Evolutionary conservation across 2,329 filamentous ascomycete genomes (phyloP), one percentile per base, ranked within the genome.

Genomic region (Neopestalotiopsis sp.): DNA sequence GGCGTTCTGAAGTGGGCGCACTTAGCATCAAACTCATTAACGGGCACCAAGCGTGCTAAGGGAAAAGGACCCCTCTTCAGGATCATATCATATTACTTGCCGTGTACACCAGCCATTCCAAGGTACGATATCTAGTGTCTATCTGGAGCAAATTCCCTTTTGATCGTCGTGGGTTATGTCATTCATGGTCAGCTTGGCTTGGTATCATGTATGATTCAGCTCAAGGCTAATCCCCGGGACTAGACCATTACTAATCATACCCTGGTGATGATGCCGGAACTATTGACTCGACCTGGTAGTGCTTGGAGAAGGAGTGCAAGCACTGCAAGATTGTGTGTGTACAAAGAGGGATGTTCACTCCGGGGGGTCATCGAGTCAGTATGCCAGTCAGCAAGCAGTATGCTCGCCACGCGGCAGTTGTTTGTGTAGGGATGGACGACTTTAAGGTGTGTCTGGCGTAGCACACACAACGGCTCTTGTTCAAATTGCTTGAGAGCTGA

Each of bases 321-420:
- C 34, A 38, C 34, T 38, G 34, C 34, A 38, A 38, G 34, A 38
- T 38, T 38, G 34, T 38, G 6, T 38, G 10, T 38, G 6, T 53
- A 53, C 45, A 7, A 53, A 53, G 45, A 53, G 45, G 45, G 14
- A 53, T 53, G 45, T 53, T 17, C 9, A 53, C 17, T 17, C 45
- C 45, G n/a, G 45, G 45, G 20, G 45, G 34, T 38, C 45, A 20
- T 53, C 45, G 45, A 53, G 45, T 53, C 45, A 53, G 45, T 53
- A 28, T 28, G 24, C 24, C 24, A 28, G 24, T 28, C 24, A 28
- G 24, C 24, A 28, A 28, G 24, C 24, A 28, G 45, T 53, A n/a
- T 53, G 45, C 45, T 53, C 45, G 45, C 45, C 45, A 24, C 45
- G 45, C 45, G 45, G 45, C 45, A 53, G 45, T 53, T 53, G 45